These are phyloP conservation scores for carrot (Daucus carota) DNA, from an alignment of 129 eudicot genomes.

Conservation along the genomic window DNA sequence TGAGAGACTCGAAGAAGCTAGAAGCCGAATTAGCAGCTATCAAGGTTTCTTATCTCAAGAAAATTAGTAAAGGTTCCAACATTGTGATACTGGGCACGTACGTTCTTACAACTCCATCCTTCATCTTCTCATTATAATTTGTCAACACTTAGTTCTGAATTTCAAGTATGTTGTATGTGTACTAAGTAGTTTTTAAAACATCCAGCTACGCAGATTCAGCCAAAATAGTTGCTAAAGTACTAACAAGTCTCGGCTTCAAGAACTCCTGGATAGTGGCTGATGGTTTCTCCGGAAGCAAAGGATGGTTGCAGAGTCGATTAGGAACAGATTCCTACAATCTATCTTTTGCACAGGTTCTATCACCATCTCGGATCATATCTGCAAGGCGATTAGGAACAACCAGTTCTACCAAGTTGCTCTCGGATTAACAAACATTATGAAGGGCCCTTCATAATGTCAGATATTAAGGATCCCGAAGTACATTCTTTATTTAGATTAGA, in stretches of 20 bases:
- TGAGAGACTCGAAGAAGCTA: constrained; percentile 57
- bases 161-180: not conserved
- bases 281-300: constrained; percentile 90
- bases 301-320: constrained; percentile 88
- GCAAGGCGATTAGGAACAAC: constrained; percentile 55
- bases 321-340: constrained; percentile 77
- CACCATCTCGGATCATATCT: constrained; percentile 78
- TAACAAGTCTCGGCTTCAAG: constrained; percentile 73
- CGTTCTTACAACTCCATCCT: constrained; percentile 14
- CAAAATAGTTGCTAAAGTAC: constrained; percentile 66
- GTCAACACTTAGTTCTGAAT: not conserved
- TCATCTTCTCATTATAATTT: not conserved
- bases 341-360: constrained; percentile 50
- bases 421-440: constrained; percentile 27
- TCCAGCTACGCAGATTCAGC: constrained; percentile 77
- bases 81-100: constrained; percentile 89
- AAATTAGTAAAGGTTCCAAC: constrained; percentile 70
- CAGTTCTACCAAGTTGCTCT: constrained; percentile 61
- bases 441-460: not conserved
- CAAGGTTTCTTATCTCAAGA: constrained; percentile 92
- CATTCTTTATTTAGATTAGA: constrained; percentile 19
- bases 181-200: not conserved
- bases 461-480: constrained; percentile 14
- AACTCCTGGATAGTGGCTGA: constrained; percentile 75
- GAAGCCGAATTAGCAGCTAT: constrained; percentile 92